These are phyloP conservation scores for Tolypocladium capitatum DNA, from an alignment of 2,329 filamentous ascomycete species.

Conservation along the genomic window DNA sequence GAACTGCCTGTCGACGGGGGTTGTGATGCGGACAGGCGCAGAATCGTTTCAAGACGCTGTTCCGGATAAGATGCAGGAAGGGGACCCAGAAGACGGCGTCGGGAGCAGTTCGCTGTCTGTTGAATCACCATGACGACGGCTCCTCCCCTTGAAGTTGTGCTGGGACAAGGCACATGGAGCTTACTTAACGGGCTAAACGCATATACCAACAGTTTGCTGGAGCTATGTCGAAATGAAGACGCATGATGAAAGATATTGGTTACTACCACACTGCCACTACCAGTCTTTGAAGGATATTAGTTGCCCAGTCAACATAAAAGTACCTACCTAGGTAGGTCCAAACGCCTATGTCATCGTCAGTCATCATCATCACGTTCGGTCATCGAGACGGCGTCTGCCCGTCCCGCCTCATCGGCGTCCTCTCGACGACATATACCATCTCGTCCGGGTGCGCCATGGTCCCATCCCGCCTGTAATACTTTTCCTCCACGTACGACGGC, in stretches of 20 bases:
- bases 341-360: neutral
- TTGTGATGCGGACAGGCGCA: slow-evolving; percentile 53
- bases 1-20: slow-evolving; percentile 41
- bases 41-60: slow-evolving; percentile 13
- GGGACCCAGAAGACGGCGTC: slow-evolving; percentile 2
- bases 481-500: slow-evolving; percentile 7
- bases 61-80: slow-evolving; percentile 8
- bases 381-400: neutral
- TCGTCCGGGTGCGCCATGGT: slow-evolving; percentile 4
- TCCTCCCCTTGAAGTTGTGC: neutral
- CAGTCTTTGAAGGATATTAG: too few relatives aligned
- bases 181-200: neutral
- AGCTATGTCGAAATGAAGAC: neutral
- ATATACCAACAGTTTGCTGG: neutral
- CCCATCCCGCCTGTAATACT: slow-evolving; percentile 8
- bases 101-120: slow-evolving; percentile 3
- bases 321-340: too few relatives aligned
- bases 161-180: neutral
- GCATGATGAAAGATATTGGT: neutral
- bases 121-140: slow-evolving; percentile 1
- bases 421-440: slow-evolving; percentile 1
- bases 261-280: neutral
- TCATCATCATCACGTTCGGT: neutral
- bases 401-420: neutral
- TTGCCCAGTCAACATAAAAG: neutral